These are phyloP conservation scores for Adansonia gregorii DNA, from an alignment of 441 rosid genomes.

Conservation along the genomic window DNA sequence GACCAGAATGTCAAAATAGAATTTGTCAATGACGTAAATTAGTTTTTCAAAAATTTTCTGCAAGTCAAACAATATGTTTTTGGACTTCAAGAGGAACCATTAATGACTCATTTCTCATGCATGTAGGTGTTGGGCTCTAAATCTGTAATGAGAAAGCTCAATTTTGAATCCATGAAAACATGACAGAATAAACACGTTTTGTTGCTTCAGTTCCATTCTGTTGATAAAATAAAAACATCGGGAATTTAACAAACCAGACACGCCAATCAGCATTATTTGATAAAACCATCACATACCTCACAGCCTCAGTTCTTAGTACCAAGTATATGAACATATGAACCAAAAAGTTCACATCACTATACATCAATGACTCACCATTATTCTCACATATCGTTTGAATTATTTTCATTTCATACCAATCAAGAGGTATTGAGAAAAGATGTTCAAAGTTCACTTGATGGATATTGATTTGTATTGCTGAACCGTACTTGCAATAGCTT, in stretches of 20 bases:
- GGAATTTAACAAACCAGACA: neutral
- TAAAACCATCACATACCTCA: neutral
- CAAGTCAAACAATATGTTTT: neutral
- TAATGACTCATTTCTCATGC: too few relatives aligned
- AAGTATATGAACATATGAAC: neutral
- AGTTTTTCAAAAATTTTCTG: neutral
- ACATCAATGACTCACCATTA: neutral
- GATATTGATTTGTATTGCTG: constrained; percentile 74
- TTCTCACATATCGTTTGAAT: neutral
- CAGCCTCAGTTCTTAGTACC: neutral
- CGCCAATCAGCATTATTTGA: neutral
- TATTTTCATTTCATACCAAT: constrained; percentile 11
- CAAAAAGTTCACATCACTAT: neutral
- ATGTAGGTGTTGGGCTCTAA: too few relatives aligned
- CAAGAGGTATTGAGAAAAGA: neutral
- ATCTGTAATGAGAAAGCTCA: neutral
- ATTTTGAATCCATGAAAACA: constrained; percentile 5
- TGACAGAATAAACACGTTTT: neutral
- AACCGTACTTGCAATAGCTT: constrained; percentile 75
- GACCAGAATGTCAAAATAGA: neutral
- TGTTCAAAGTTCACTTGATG: constrained; percentile 49
- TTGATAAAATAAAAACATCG: neutral
- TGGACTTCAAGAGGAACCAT: neutral
- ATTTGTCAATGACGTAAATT: too few relatives aligned
- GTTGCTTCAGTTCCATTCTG: neutral